Evolutionary conservation across 768 basidiomycete species (phyloP).

Genomic region (Naganishia vaughanmartiniae): DNA sequence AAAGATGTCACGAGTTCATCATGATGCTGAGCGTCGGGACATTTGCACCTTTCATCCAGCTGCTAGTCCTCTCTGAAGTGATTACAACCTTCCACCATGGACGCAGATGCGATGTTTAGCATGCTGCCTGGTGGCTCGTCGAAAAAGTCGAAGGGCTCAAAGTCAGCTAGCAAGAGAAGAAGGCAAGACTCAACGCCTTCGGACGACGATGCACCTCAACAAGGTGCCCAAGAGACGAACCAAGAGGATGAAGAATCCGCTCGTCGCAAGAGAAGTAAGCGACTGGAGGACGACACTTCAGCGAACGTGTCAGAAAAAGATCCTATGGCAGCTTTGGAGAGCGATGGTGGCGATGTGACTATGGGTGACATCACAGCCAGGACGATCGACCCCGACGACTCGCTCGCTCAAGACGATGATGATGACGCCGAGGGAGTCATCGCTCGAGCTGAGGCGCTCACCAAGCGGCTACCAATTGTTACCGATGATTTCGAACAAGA

Average conservation of each 20-base stretch:
- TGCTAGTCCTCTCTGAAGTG: not conserved
- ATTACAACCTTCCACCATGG: not conserved
- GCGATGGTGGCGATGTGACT: conserved; percentile 23
- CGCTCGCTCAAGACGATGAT: conserved; percentile 18
- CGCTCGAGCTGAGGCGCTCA: conserved; percentile 19
- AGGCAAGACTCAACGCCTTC: conserved; percentile 17
- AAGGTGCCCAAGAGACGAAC: conserved; percentile 48
- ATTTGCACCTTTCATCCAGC: no score
- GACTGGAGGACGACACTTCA: conserved; percentile 5
- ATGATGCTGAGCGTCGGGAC: no score
- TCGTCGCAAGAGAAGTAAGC: conserved; percentile 21
- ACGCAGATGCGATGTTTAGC: conserved; percentile 33
- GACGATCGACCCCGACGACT: conserved; percentile 12
- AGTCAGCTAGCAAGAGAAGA: not conserved
- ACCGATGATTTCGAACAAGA: conserved; percentile 94
- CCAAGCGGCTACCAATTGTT: conserved; percentile 65
- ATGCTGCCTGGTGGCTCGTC: conserved; percentile 75
- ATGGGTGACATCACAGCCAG: conserved; percentile 32
- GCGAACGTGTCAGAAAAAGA: conserved; percentile 15
- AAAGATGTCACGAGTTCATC: no score
- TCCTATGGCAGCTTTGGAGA: conserved; percentile 33
- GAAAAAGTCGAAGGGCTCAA: conserved; percentile 52
- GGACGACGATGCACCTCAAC: conserved; percentile 37
- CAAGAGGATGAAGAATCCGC: conserved; percentile 41
- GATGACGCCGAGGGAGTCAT: conserved; percentile 28